Evolutionary conservation across 2,329 filamentous ascomycete species (phyloP), one percentile per base, ranked within the genome.

Genomic region (Fusarium musae): DNA sequence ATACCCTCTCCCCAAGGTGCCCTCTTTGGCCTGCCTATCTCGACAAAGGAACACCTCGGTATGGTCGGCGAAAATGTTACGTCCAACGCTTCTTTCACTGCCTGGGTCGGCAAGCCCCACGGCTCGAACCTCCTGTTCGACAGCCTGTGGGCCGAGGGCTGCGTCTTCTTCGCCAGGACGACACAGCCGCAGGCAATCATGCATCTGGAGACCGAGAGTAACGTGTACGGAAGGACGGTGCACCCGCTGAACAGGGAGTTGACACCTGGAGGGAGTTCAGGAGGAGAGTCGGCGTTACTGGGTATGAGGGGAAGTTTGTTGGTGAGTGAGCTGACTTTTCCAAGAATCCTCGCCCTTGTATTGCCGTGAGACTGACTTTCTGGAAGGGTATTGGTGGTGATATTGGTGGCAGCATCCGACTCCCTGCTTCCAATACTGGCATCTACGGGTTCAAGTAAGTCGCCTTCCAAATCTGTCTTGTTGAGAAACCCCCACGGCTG

Each of bases 201-300:
- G 79, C 84, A 85, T 21, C 78, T 91, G 42, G 91, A 93, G 76
- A 88, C 86, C 4, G 85, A 87, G 49, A 92, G 91, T 74, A 92
- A 93, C 72, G 79, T 92, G 26, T 90, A 88, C 66, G 91, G 90
- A 3, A 85, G 88, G 39, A 89, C 89, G 0, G 81, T 92, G 9
- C 93, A 92, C 76, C 91, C 92, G 0, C 83, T 87, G 62, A 92
- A 92, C 67, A 84, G 88, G 2, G 82, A 85, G 26, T 83, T 91
- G 37, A 90, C 88, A 0, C 85, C 89, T 0, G 92, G 92, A 10
- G 92, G 92, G 5, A 89, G 87, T 17, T 89, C 88, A 0, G 92
- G 92, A 15, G 92, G 92, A 3, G 83, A 85, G 62, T 80, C 78
- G 1, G 83, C 84, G 0, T 71, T 85, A 1, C 46, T 85, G 6